These are phyloP conservation scores for Eruca vesicaria DNA, from an alignment of 441 rosid genomes.

Conservation along the genomic window DNA sequence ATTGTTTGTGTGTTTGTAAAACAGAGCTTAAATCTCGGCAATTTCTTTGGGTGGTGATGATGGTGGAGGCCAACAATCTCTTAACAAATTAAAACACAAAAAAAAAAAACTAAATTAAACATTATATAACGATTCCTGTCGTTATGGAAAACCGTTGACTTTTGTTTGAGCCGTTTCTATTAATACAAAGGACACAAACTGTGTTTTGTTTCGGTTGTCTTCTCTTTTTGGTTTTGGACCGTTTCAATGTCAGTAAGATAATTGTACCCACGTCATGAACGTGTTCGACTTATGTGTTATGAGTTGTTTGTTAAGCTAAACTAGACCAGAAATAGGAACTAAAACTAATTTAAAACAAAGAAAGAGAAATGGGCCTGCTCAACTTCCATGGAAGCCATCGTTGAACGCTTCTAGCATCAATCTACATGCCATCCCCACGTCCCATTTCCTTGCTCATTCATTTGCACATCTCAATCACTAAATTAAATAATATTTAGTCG, in stretches of 20 bases:
- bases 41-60: conserved; percentile 15
- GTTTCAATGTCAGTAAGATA: conserved; percentile 27
- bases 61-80: conserved; percentile 38
- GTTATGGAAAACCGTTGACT: conserved; percentile 36
- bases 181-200: conserved; percentile 22
- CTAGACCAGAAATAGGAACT: not conserved
- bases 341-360: conserved; percentile 7
- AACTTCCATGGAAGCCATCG: conserved; percentile 7
- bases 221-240: conserved; percentile 12
- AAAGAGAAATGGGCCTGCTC: conserved; percentile 18
- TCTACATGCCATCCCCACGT: conserved; percentile 32
- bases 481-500: not conserved
- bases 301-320: not conserved
- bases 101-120: conserved; percentile 15
- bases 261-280: conserved; percentile 33
- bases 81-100: not conserved
- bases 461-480: conserved; percentile 3
- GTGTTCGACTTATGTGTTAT: not conserved
- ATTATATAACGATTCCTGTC: conserved; percentile 35
- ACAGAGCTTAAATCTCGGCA: conserved; percentile 35
- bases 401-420: conserved; percentile 14
- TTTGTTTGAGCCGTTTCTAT: conserved; percentile 32
- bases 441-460: conserved; percentile 1
- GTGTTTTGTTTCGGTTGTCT: not conserved
- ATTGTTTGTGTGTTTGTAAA: conserved; percentile 24